Base-by-base conservation (phyloP, 768 basidiomycete genomes). In the Pulveroboletus sp. region DNA sequence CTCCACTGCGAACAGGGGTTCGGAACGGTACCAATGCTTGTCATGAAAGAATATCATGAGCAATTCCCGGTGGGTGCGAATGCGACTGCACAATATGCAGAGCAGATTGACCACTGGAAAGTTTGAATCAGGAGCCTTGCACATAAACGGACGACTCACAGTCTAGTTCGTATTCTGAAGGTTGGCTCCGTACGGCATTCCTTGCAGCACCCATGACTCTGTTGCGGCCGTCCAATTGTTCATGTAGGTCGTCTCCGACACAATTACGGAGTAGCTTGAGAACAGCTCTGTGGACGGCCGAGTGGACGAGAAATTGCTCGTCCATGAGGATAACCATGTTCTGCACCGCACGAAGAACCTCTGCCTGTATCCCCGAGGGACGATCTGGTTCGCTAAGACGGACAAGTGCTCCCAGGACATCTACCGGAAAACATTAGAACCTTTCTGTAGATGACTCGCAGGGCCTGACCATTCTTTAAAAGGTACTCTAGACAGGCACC, bases 1-100 rank as follows among this genome's bases (percentile, higher is more conserved):
- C 53, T 88, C 85, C 2, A 87, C 81, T 34, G 84, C 71, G 53
- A 86, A 88, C 36, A 90, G 62, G 10, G 87, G 84, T 52, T 90
- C 85, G 6, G 85, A 84, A 10, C 75, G 82, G 62, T 84, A 86
- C 84, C 90, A 90, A 57, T 90, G 84, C 61, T 90, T 94, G 65
- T 95, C 93, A 60, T 94, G 92, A 65, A 98, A 95, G 74, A 97
- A 97, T 54, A 98, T 95, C 80, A 97, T 89, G 33, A 98, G 81
- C 2, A 98, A 75, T 59, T 94, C 90, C 33, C 90, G 83, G 62
- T 87, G 84, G 25, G 89, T 88, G 47, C 90, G 79, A 63, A 98
- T 97, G 38, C 93, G 81, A 60, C 89, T 93, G 75, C 94, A 95
- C 29, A 97, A 69, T 51, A 89, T 90, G 70, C 93, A 95, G 45